phyloP scores from a whole-genome alignment of 169 alveolate genomes.

The Cryptosporidium andersoni region DNA sequence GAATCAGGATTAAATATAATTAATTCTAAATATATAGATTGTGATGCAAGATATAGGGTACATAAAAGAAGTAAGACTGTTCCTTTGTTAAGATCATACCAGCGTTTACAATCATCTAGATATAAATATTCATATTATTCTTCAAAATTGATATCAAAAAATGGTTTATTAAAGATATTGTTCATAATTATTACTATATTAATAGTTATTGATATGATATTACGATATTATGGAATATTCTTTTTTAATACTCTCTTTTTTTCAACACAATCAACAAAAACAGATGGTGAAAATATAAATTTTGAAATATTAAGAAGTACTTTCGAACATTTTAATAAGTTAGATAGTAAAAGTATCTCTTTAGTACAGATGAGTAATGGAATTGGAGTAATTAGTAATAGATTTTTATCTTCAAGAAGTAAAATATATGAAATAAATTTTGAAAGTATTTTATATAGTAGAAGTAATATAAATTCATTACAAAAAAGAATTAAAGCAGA shows the following conservation, averaged over 20 bases:
- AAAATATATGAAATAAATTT: slow-evolving; percentile 25
- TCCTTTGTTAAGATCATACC: slow-evolving; percentile 12
- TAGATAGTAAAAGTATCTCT: slow-evolving; percentile 16
- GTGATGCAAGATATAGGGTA: background rate
- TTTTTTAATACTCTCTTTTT: slow-evolving; percentile 9
- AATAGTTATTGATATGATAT: slow-evolving; percentile 21
- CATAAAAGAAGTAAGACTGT: slow-evolving; percentile 64
- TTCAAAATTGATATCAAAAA: slow-evolving; percentile 2
- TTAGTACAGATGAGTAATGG: slow-evolving; percentile 36
- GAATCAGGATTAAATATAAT: background rate
- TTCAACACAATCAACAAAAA: background rate
- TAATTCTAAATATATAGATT: background rate
- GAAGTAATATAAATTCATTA: slow-evolving; percentile 23
- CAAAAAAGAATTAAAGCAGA: slow-evolving; percentile 39
- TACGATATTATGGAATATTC: slow-evolving; percentile 27
- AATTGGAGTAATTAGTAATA: slow-evolving; percentile 15
- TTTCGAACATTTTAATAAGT: slow-evolving; percentile 8
- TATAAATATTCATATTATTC: background rate
- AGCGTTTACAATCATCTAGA: too few relatives aligned
- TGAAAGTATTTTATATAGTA: slow-evolving; percentile 17
- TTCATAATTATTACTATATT: slow-evolving; percentile 24
- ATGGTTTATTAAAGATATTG: slow-evolving; percentile 32
- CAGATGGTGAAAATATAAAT: slow-evolving; percentile 14
- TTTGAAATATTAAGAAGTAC: slow-evolving; percentile 14
- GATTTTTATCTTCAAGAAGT: background rate